Conservation (phyloP, 192 early-diverging fungal species). For the Dissophora ornata region DNA sequence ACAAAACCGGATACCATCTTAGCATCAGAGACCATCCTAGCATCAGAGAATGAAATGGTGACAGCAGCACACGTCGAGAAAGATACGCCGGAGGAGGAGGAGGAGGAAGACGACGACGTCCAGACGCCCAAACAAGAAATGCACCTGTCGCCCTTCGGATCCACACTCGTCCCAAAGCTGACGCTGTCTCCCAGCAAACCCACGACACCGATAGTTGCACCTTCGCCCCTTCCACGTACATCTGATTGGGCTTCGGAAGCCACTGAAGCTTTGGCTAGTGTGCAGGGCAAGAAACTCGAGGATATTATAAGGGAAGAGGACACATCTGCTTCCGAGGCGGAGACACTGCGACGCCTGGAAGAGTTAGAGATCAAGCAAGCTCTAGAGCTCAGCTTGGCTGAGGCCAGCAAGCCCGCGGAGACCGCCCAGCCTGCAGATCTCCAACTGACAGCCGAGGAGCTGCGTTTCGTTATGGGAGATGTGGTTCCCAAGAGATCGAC, state of each 20-base stretch:
- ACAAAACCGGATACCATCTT: background rate
- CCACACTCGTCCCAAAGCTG: slow-evolving; percentile 41
- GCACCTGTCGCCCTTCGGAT: slow-evolving; percentile 27
- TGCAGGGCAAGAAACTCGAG: slow-evolving; percentile 35
- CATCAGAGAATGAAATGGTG: background rate
- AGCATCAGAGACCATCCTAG: background rate
- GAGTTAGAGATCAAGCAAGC: slow-evolving; percentile 42
- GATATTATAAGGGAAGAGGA: slow-evolving; percentile 22
- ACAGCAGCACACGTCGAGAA: background rate
- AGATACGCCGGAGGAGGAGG: slow-evolving; percentile 4
- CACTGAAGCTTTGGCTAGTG: slow-evolving; percentile 36
- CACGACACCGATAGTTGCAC: background rate
- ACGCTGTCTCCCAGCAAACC: slow-evolving; percentile 37
- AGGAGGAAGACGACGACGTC: background rate
- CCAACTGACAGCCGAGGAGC: slow-evolving; percentile 38
- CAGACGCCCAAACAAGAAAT: slow-evolving; percentile 1
- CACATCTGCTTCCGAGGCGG: slow-evolving; percentile 21
- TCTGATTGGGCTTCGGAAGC: slow-evolving; percentile 53
- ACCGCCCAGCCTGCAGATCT: background rate
- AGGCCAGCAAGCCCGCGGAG: slow-evolving; percentile 2
- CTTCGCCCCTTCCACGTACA: slow-evolving; percentile 3
- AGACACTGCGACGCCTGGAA: slow-evolving; percentile 24
- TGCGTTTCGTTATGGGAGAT: slow-evolving; percentile 52
- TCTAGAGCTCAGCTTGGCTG: slow-evolving; percentile 35
- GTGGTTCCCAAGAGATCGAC: slow-evolving; percentile 41